These are phyloP conservation scores for Penicillium sp. DNA, from an alignment of 2,329 filamentous ascomycete genomes.

Conservation along the genomic window DNA sequence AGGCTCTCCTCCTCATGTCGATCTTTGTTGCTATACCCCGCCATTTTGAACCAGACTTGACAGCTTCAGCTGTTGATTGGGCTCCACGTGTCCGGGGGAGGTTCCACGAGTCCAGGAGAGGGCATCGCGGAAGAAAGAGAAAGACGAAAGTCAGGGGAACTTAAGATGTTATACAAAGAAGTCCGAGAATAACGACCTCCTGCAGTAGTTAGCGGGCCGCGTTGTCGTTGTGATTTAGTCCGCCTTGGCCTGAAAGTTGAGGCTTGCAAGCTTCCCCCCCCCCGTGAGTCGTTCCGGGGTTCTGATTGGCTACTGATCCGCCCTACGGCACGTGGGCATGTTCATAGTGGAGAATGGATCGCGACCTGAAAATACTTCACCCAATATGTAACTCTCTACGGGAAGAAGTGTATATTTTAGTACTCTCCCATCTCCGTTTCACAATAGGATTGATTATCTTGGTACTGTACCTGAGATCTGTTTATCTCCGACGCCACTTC, in stretches of 20 bases:
- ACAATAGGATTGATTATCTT: neutral
- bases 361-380: neutral
- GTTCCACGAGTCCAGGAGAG: conserved; percentile 3
- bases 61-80: conserved; percentile 6
- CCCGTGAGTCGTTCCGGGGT: neutral
- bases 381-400: neutral
- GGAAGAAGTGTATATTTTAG: neutral
- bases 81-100: neutral
- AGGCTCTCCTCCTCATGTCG: conserved; percentile 6
- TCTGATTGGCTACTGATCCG: conserved; percentile 1
- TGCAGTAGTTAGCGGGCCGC: neutral
- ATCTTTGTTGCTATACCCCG: neutral
- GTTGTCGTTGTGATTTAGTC: neutral
- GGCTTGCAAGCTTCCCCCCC: neutral
- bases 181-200: neutral
- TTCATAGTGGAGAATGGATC: neutral
- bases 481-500: conserved; percentile 1
- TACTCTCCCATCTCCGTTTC: neutral
- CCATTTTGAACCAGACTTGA: neutral
- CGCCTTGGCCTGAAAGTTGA: conserved; percentile 4
- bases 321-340: neutral
- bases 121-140: neutral
- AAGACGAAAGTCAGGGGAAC: neutral
- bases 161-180: neutral
- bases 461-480: neutral